Base-by-base conservation (phyloP, 441 rosid genomes). In the Isatis lusitanica region DNA sequence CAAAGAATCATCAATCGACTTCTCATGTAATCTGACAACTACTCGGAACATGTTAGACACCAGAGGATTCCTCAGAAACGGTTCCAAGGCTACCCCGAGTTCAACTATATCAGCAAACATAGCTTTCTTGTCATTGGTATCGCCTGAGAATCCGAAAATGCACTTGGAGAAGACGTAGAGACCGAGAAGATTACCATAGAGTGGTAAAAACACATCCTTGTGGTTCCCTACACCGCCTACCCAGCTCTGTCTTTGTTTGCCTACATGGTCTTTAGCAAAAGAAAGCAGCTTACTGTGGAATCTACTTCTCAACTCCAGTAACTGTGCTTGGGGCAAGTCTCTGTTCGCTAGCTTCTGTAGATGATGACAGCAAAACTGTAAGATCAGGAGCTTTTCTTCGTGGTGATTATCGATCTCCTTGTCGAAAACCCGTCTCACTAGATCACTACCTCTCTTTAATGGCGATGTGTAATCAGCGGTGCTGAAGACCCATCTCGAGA, bases 391-490 rank as follows among this genome's bases (percentile, higher is more conserved):
- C 86, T 91, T 95, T 82, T 95, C 99, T 81, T 95, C 97, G 5
- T 93, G 97, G 71, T 91, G 97, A 69, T 95, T 95, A 79, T 95
- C 97, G 1, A 90, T 87, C 78, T 95, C 99, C 84, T 88, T 93
- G 89, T 95, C 99, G 35, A 95, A 95, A 64, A 95, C 98, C 70
- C 82, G 88, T 74, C 97, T 85, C 74, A 95, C 93, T 33, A 93
- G 81, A 83, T 95, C 96, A 66, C 83, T 85, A n/a, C 68, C 71
- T 26, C 73, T 73, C 47, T 66, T 72, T 56, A 80, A 42, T 5
- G 88, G 71, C 12, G 79, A 82, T 24, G 68, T 81, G 73, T 76
- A 81, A 78, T 75, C 85, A 21, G 88, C 93, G 9, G 85, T 80
- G 70, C 79, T 78, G 24, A 71, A 78, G 16, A 88, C 88, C 94